Base-by-base conservation (phyloP, 1,284 basidiomycete species). In the Moesziomyces sp. region DNA sequence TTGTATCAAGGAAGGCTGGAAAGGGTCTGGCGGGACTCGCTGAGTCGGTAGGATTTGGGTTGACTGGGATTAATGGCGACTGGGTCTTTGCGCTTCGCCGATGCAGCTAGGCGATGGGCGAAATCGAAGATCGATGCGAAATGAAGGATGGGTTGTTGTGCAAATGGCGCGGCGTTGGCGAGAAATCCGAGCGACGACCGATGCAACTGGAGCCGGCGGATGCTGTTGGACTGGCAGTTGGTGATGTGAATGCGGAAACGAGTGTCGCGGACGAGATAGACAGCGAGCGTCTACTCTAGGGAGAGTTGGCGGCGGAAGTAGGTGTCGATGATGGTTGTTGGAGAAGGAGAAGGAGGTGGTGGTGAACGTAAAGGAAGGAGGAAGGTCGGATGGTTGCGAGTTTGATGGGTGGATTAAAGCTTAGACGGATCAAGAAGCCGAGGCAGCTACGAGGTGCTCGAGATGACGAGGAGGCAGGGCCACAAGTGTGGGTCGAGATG, bases 401-500 rank as follows among this genome's bases (percentile, higher is more conserved):
- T 34, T 34, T 3, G 26, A 11, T 34, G 30, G 30, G 30, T 13
- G 30, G 30, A 34, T 34, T 34, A 34, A 34, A 34, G 30, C 30
- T 10, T 34, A 34, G 30, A 10, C 30, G 13, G 30, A 34, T 13
- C 42, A 14, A 55, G 51, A 43, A 38, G 50, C 46, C 52, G 38
- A 46, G 21, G 24, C 23, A 5, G 35, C 10, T 28, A 7, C 26
- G 26, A 28, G 26, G 26, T 28, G 26, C 26, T 28, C 5, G 26
- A 28, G 26, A 28, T 28, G 26, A 28, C 26, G 26, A 28, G 5
- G 6, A 28, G 26, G 26, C 26, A 28, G 26, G 5, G 26, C 26
- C 5, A 7, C 26, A 8, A 28, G 26, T 7, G 26, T 28, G 26
- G 26, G 26, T 28, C 26, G 26, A 13, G 5, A 40, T 38, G 46